These are phyloP conservation scores for Saccharomyces hybrid DNA, from an alignment of 1,139 yeast species.

Conservation along the genomic window DNA sequence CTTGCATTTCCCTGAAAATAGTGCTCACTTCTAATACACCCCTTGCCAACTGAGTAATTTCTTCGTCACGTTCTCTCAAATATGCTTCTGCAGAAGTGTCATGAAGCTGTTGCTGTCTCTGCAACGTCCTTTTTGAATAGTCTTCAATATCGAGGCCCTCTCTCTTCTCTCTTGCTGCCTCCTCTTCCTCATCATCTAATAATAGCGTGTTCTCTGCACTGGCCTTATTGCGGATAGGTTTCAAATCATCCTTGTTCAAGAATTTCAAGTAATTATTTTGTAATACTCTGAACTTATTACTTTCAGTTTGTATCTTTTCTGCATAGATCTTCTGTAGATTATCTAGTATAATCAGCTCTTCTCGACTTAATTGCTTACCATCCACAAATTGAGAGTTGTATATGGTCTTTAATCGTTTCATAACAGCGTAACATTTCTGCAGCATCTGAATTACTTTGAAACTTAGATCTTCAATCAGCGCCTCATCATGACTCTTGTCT, in stretches of 20 bases:
- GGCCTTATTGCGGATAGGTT: constrained; percentile 23
- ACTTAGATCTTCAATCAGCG: constrained; percentile 70
- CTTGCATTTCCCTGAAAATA: constrained; percentile 88
- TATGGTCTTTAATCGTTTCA: constrained; percentile 56
- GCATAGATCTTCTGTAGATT: constrained; percentile 85
- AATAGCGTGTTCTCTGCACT: constrained; percentile 9
- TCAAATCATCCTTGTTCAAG: constrained; percentile 61
- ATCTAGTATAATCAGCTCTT: constrained; percentile 59
- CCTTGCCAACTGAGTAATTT: constrained; percentile 83
- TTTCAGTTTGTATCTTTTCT: constrained; percentile 67
- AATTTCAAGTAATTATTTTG: constrained; percentile 83
- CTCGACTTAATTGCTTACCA: constrained; percentile 32
- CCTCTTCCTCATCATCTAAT: constrained; percentile 39
- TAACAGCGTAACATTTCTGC: constrained; percentile 69
- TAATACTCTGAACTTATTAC: constrained; percentile 71
- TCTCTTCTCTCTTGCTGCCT: constrained; percentile 33
- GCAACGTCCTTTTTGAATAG: constrained; percentile 39
- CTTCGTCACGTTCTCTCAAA: constrained; percentile 67
- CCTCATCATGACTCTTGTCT: constrained; percentile 64
- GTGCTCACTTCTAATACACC: constrained; percentile 91
- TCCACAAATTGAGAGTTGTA: constrained; percentile 32
- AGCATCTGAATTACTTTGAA: constrained; percentile 62
- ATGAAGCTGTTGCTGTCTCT: constrained; percentile 34
- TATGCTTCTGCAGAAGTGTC: constrained; percentile 36
- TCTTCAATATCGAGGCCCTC: constrained; percentile 34